Evolutionary conservation across 192 early-diverging fungal genomes (phyloP), one percentile per base, ranked within the genome.

Genomic region (Linnemannia exigua): DNA sequence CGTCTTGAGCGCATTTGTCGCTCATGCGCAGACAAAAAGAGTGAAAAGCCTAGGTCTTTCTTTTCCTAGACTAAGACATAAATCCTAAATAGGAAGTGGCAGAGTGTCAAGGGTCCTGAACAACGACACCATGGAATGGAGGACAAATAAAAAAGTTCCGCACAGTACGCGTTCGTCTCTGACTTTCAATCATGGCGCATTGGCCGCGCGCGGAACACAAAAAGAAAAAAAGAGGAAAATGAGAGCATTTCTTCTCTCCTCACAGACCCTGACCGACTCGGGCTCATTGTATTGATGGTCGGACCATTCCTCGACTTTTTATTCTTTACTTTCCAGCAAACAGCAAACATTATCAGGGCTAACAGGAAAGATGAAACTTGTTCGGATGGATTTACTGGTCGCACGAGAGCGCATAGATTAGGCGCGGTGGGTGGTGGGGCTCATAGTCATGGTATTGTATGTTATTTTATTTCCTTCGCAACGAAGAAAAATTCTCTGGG

Each of bases 1-100:
- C n/a, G n/a, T 63, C 58, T 63, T 63, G 58, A 31, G 58, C 58
- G 58, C 58, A n/a, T 63, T 58, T 25, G n/a, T 25, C 50, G 17
- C 19, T 52, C 20, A 52, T 22, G 20, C 19, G 3, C 50, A 52
- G 50, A 52, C 50, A n/a, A 54, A 11, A 31, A 63, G 25, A 14
- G 58, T 11, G 15, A 50, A 50, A 17, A 17, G 48, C 2, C 14
- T 17, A 17, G 48, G 9, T 9, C 12, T 61, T 28, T 20, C 19
- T 17, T 28, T 9, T 63, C 28, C 28, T 63, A 61, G 6, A 12
- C 54, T 0, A 8, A 6, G 25, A 6, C 25, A n/a, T 8, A 2
- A 61, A 28, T n/a, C 54, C 25, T n/a, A 61, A 61, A 31, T 22
- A 11, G 54, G 54, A n/a, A n/a, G 20, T 3, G 5, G 52, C 19